Evolutionary conservation across 192 early-diverging fungal genomes (phyloP).

Genomic region (Coemansia sp.): DNA sequence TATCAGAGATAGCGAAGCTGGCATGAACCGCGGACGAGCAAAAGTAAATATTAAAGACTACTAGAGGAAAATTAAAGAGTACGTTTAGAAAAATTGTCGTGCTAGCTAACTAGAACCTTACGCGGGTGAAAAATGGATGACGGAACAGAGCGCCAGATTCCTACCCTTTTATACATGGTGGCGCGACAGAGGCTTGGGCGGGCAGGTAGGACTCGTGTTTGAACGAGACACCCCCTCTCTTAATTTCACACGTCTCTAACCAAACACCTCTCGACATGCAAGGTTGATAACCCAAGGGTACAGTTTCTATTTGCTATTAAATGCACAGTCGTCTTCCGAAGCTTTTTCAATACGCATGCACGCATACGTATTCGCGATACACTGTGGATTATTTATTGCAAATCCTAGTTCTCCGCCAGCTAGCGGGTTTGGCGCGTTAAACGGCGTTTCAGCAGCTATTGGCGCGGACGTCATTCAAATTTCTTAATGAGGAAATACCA

Average conservation of each 20-base stretch:
- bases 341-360: not conserved
- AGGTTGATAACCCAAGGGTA: not conserved
- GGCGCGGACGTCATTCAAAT: no score
- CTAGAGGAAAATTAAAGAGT: not conserved
- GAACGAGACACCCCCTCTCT: not conserved
- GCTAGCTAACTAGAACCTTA: not conserved
- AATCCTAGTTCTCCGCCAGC: no score
- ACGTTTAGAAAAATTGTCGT: not conserved
- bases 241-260: not conserved
- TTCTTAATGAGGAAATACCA: no score
- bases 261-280: not conserved
- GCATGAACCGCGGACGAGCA: conserved; percentile 1
- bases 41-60: not conserved
- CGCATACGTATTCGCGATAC: not conserved
- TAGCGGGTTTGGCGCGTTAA: no score
- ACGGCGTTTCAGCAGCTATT: no score
- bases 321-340: not conserved
- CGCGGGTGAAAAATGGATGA: not conserved
- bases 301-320: not conserved
- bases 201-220: not conserved
- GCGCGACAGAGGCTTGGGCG: not conserved
- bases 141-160: not conserved
- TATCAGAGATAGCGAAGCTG: not conserved
- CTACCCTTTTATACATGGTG: not conserved
- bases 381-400: no score